Conservation (phyloP, 2,329 filamentous ascomycete genomes). For the Pseudogymnoascus sp. region DNA sequence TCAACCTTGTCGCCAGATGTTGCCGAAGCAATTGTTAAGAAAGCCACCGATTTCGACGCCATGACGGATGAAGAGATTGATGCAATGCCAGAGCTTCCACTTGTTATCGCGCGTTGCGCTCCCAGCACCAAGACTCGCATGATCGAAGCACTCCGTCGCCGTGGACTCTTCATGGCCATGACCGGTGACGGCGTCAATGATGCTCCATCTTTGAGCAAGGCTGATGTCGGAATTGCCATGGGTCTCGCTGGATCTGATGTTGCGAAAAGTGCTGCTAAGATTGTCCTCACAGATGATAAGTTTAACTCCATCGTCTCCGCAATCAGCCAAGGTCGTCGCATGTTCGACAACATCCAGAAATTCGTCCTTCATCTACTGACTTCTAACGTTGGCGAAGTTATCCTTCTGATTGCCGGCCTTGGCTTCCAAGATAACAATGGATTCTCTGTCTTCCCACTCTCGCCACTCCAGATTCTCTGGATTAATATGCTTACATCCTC, state of each 20-base stretch:
- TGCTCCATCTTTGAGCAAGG: slow-evolving; percentile 43
- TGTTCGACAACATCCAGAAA: slow-evolving; percentile 49
- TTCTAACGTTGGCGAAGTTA: slow-evolving; percentile 49
- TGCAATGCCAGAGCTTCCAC: slow-evolving; percentile 38
- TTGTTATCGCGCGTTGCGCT: slow-evolving; percentile 47
- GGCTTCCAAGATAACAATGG: slow-evolving; percentile 46
- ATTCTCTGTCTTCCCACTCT: slow-evolving; percentile 50
- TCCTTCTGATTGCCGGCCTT: slow-evolving; percentile 48
- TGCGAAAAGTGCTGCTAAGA: slow-evolving; percentile 51
- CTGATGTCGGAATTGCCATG: slow-evolving; percentile 54
- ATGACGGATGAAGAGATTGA: slow-evolving; percentile 43
- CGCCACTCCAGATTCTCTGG: slow-evolving; percentile 53
- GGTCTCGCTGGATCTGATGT: slow-evolving; percentile 55
- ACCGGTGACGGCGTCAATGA: slow-evolving; percentile 51
- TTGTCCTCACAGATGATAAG: slow-evolving; percentile 48
- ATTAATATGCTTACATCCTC: slow-evolving; percentile 57
- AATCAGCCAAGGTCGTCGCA: slow-evolving; percentile 44
- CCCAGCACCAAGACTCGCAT: slow-evolving; percentile 47
- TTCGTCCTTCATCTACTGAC: slow-evolving; percentile 49
- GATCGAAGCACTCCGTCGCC: slow-evolving; percentile 45
- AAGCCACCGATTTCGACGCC: slow-evolving; percentile 39
- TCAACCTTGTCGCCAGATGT: slow-evolving; percentile 37
- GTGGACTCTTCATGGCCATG: slow-evolving; percentile 44
- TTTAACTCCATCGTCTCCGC: slow-evolving; percentile 46
- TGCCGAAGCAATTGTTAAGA: slow-evolving; percentile 43